A percentile compares a stretch with the other conserved stretches of the same genome.
phyloP scores from a whole-genome alignment of 345 rosid genomes.

The Eucalyptus regnans region DNA sequence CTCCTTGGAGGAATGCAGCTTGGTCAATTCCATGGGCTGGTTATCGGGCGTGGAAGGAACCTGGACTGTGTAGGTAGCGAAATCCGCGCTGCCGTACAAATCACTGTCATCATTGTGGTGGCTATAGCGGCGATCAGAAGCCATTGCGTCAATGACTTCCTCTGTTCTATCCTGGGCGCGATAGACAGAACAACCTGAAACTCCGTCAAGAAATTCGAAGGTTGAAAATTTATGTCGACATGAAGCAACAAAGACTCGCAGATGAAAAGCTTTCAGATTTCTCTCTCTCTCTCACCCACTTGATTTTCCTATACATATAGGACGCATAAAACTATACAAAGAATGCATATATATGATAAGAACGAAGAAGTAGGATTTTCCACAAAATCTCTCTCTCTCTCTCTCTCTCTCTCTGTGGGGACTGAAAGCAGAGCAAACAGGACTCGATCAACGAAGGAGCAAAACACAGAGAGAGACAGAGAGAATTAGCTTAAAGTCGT shows the following conservation, averaged over 20 bases:
- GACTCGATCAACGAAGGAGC: not conserved
- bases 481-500: not conserved
- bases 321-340: not conserved
- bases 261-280: not conserved
- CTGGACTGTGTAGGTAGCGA: slow-evolving; percentile 27
- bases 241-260: not conserved
- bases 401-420: not conserved
- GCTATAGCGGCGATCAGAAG: slow-evolving; percentile 3
- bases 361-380: not conserved
- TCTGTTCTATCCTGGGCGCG: not conserved
- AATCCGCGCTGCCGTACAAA: slow-evolving; percentile 13
- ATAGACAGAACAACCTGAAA: slow-evolving; percentile 1
- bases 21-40: slow-evolving; percentile 9
- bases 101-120: slow-evolving; percentile 39
- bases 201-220: not conserved
- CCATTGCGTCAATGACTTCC: slow-evolving; percentile 11
- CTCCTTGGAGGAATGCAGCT: not conserved
- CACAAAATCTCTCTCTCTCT: not conserved
- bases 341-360: not conserved
- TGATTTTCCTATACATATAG: not conserved
- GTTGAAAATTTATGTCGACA: not conserved
- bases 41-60: slow-evolving; percentile 68
- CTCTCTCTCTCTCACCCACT: not conserved
- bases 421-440: not conserved
- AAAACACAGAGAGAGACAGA: not conserved